Percentiles rank a stretch among this genome's conserved stretches.
Evolutionary conservation across 441 rosid genomes (phyloP).

Genomic region (Metrosideros polymorpha): DNA sequence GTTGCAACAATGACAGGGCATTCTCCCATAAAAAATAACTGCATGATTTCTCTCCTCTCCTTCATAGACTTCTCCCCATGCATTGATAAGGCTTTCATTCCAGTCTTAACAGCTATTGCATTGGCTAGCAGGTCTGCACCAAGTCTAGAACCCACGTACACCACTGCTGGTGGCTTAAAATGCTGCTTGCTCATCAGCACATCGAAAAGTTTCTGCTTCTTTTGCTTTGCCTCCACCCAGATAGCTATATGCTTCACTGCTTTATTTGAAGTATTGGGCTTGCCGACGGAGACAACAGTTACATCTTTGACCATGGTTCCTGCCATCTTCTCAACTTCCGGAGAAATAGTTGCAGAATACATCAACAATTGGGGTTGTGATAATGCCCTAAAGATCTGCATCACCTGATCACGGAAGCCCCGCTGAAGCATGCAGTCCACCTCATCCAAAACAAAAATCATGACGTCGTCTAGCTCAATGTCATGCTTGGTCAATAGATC

Average conservation of each 20-base stretch:
- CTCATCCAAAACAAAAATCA: constrained; percentile 65
- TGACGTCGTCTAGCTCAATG: constrained; percentile 34
- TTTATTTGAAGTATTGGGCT: constrained; percentile 49
- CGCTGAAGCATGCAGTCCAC: constrained; percentile 90
- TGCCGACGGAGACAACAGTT: constrained; percentile 41
- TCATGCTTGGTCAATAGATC: constrained; percentile 68
- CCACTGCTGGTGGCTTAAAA: constrained; percentile 65
- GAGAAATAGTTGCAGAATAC: constrained; percentile 76
- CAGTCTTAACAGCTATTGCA: constrained; percentile 59
- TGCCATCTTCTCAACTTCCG: constrained; percentile 59
- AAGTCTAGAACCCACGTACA: constrained; percentile 69
- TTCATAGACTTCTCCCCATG: constrained; percentile 91
- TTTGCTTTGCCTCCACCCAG: constrained; percentile 85
- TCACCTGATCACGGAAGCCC: constrained; percentile 83
- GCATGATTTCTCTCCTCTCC: constrained; percentile 81
- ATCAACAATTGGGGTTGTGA: constrained; percentile 72
- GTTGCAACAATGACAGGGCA: constrained; percentile 71
- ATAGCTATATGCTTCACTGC: constrained; percentile 73
- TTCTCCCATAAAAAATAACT: constrained; percentile 61
- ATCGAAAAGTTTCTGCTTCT: constrained; percentile 91
- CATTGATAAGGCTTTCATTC: constrained; percentile 66
- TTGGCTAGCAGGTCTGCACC: constrained; percentile 90
- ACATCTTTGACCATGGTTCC: constrained; percentile 39
- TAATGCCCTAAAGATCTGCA: constrained; percentile 74
- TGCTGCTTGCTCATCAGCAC: constrained; percentile 66